A percentile compares a stretch with the other conserved stretches of the same genome.
Conservation (phyloP, 1,284 basidiomycete genomes). For the Xerocomus nothofagi region DNA sequence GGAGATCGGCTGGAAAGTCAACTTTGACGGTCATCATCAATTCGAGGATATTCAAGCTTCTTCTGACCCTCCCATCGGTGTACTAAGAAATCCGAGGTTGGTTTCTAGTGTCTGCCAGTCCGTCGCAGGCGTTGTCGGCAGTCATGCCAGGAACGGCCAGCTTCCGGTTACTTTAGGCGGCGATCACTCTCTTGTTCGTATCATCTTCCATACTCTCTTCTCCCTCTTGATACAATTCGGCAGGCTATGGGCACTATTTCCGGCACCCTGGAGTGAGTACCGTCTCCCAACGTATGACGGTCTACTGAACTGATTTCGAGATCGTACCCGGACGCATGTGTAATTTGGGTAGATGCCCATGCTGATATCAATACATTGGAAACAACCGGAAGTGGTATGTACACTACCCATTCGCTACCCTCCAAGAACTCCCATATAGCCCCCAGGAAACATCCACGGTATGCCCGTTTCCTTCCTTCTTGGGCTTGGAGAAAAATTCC, state of each 20-base stretch:
- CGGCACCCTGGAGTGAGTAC: conserved; percentile 69
- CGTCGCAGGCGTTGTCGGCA: conserved; percentile 76
- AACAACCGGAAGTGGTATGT: conserved; percentile 76
- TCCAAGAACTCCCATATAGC: conserved; percentile 3
- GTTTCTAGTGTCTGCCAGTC: conserved; percentile 84
- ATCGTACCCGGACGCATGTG: conserved; percentile 70
- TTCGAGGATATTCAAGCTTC: conserved; percentile 76
- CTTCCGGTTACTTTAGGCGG: conserved; percentile 94
- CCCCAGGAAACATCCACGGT: conserved; percentile 90
- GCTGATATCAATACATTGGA: conserved; percentile 94
- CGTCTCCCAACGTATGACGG: neutral
- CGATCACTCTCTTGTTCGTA: conserved; percentile 86
- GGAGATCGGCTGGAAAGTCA: conserved; percentile 85
- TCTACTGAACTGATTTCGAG: conserved; percentile 39
- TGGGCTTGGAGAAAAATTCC: conserved; percentile 57
- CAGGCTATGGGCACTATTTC: conserved; percentile 92
- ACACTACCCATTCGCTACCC: neutral
- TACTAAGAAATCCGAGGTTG: conserved; percentile 83
- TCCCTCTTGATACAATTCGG: conserved; percentile 5
- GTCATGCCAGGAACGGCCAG: conserved; percentile 74
- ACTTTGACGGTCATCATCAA: conserved; percentile 86
- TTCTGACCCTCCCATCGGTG: conserved; percentile 81
- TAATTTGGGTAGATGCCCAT: conserved; percentile 94
- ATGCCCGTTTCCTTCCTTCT: conserved; percentile 97
- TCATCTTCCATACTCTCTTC: conserved; percentile 5